Conservation (phyloP, 1,284 basidiomycete genomes). For the Malassezia sympodialis region DNA sequence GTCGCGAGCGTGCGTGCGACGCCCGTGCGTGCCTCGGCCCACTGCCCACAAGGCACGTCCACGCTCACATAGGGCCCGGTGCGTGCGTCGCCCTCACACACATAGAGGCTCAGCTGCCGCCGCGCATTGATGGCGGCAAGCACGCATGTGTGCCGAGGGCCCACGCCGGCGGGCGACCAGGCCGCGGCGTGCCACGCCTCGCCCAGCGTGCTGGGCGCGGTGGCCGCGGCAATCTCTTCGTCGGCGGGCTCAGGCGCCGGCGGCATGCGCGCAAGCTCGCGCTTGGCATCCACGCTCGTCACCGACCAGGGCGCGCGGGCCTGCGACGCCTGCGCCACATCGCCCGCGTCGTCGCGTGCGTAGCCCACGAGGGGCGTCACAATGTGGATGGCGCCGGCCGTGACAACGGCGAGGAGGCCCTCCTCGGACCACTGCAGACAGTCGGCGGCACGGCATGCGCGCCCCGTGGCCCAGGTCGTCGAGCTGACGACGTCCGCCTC, state of each 20-base stretch:
- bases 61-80: neutral
- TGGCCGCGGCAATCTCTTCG: constrained; percentile 7
- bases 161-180: constrained; percentile 12
- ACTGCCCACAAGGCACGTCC: neutral
- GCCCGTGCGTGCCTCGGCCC: neutral
- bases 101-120: neutral
- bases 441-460: neutral
- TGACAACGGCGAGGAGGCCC: constrained; percentile 4
- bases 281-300: neutral
- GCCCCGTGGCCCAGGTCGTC: neutral
- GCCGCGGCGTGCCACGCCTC: constrained; percentile 10
- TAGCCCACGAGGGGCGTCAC: constrained; percentile 12
- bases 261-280: neutral
- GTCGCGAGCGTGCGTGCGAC: neutral
- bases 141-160: constrained; percentile 8
- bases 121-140: constrained; percentile 8
- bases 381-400: constrained; percentile 8
- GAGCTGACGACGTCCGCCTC: neutral
- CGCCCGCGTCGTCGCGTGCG: neutral
- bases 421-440: constrained; percentile 14
- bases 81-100: neutral
- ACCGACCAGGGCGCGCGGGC: neutral
- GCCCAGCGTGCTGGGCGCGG: neutral
- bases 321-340: neutral
- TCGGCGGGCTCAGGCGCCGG: neutral